Evolutionary conservation across 768 basidiomycete genomes (phyloP).

Genomic region (Lactarius pseudohatsudake): DNA sequence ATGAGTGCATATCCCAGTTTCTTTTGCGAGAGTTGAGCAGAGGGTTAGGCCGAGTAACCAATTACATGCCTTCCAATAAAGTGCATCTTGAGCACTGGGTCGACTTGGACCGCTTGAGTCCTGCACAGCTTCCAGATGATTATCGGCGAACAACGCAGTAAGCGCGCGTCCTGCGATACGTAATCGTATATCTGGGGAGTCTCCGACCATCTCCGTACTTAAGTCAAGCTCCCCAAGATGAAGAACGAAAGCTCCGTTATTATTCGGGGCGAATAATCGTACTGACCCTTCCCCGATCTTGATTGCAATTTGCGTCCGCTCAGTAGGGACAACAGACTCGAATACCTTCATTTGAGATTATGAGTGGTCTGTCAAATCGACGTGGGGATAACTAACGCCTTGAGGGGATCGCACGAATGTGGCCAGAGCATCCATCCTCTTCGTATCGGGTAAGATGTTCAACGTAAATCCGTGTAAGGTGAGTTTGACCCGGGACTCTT

Average conservation of each 20-base stretch:
- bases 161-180: conserved; percentile 49
- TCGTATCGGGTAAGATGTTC: conserved; percentile 58
- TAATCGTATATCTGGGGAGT: conserved; percentile 56
- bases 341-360: conserved; percentile 59
- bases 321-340: conserved; percentile 88
- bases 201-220: conserved; percentile 70
- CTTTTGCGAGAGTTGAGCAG: conserved; percentile 37
- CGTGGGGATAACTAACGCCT: conserved; percentile 57
- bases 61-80: conserved; percentile 64
- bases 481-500: conserved; percentile 74
- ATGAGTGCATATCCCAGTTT: conserved; percentile 67
- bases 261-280: conserved; percentile 53
- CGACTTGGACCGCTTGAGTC: conserved; percentile 26
- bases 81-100: conserved; percentile 1
- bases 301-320: conserved; percentile 72
- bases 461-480: conserved; percentile 64
- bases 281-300: conserved; percentile 66
- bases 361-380: background rate
- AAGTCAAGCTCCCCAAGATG: conserved; percentile 68
- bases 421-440: conserved; percentile 61
- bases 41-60: background rate
- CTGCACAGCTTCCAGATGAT: conserved; percentile 40
- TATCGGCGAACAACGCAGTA: conserved; percentile 55
- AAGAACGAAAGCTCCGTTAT: conserved; percentile 65
- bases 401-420: conserved; percentile 79